Base-by-base conservation (phyloP, 1,139 yeast genomes). In the Candida dubliniensis region DNA sequence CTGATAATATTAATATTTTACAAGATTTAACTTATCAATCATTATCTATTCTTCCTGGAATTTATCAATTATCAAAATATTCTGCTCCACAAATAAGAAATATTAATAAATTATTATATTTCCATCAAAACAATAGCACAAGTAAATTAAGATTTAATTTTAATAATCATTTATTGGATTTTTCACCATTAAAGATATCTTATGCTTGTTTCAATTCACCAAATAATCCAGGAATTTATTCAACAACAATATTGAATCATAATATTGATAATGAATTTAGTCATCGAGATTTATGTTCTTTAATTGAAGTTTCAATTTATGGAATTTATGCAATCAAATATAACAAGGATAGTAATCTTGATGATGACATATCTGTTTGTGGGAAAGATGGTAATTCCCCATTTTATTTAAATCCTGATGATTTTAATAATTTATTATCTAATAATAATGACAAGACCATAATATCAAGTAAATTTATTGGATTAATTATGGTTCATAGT, bases 401-500 rank as follows among this genome's bases (percentile, higher is more conserved):
- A 8, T 33, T 36, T 41, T 47, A 42, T 26, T 23, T 47, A 26
- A 42, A 40, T 18, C 45, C 43, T 5, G 33, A 24, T 10, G 38
- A 32, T 8, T 33, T 40, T 6, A 23, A 35, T 10, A 32, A 37
- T 3, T 12, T 39, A 15, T 24, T 41, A 11, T 13, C 13, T n/a
- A 8, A n/a, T n/a, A 3, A 12, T 29, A 12, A 30, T 5, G 23
- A 18, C 5, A 11, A n/a, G n/a, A n/a, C n/a, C n/a, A n/a, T n/a
- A n/a, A n/a, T n/a, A n/a, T n/a, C 32, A 3, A 11, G 14, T 30
- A 30, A 42, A n/a, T 70, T 62, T 43, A 42, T 57, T 38, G 81
- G 83, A 0, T 58, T 82, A 11, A 74, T 74, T 1, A 63, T 84
- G 40, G 64, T 85, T 2, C 93, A 85, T 57, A 84, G 93, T 2